Base-by-base conservation (phyloP, 345 rosid genomes). In the Microcos paniculata region DNA sequence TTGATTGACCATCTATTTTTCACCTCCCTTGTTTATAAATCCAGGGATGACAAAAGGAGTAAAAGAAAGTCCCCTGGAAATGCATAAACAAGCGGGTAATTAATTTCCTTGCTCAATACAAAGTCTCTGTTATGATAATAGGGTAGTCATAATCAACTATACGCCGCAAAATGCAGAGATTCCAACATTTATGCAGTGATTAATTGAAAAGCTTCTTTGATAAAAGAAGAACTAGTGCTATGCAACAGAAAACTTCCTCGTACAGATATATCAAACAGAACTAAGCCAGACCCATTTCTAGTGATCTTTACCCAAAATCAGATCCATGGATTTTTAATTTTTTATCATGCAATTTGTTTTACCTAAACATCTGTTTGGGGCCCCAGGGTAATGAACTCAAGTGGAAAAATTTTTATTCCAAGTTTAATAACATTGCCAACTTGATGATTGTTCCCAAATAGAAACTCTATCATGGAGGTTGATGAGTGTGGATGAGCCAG, bases 11-110 rank as follows among this genome's bases (percentile, higher is more conserved):
- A 21, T 51, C 19, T 18, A 28, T 31, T 69, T 49, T 28, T 48
- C 4, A 69, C 30, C 4, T 33, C 58, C 30, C 46, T 38, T 70
- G 59, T 11, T 49, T 31, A 30, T 12, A 19, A 19, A 49, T 51
- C 45, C 59, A 49, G 59, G 73, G 73, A 51, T 10, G 31, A 2
- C 11, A 51, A 52, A 52, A 53, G 61, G 46, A 51, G 15, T 49
- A 55, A 71, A 40, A 6, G 46, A 40, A 55, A 38, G 14, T 56
- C 51, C 63, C 75, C 64, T 56, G 64, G 51, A n/a, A n/a, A 71
- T 33, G 49, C 59, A 21, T 71, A 35, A 3, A 35, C n/a, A n/a
- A n/a, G 48, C 48, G 26, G n/a, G 61, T 24, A 2, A 35, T 70
- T 71, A 71, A 71, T 53, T 30, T 53, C 16, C 74, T 31, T 70